Evolutionary conservation across 2,329 filamentous ascomycete genomes (phyloP), one percentile per base, ranked within the genome.

Genomic region (Huntiella abstrusa): DNA sequence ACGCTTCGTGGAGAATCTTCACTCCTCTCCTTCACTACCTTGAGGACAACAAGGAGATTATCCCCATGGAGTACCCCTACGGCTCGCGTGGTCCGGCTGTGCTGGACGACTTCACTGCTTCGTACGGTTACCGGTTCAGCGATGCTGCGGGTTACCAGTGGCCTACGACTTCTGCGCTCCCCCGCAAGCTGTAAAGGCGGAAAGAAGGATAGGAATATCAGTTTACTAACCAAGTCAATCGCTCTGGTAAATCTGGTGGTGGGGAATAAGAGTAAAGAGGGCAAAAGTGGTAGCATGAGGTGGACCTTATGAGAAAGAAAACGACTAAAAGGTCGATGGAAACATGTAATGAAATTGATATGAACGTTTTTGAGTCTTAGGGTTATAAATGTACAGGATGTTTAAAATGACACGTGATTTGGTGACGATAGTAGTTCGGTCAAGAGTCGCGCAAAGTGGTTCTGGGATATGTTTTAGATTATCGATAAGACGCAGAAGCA

Each of bases 21-120:
- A 93, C 86, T 2, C 91, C 91, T 55, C 79, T 98, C 34, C 73
- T 98, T 52, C 88, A 98, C 70, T 98, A 98, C 67, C 77, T 98
- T 10, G 92, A 98, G 54, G 86, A 95, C 61, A 95, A 96, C 73
- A 94, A 94, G 73, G 91, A 98, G 67, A 96, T 98, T 54, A 83
- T 94, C 51, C 91, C 91, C 19, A 98, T 98, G 91, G 88, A 95
- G 60, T 98, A 98, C 67, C 88, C 92, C 54, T 98, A 98, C 61
- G 91, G 91, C 55, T 98, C 91, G 50, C 88, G 92, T 57, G 91
- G 92, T 51, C 92, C 92, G 22, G 83, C 87, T 47, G 88, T 98
- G 34, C 74, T 98, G 48, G 91, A 98, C 56, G 91, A 98, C 67
- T 98, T 98, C 68, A 96, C 88, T 32, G 82, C 87, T 36, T 94